Base-by-base conservation (phyloP, 2,329 filamentous ascomycete genomes). In the Colletotrichum zoysiae region DNA sequence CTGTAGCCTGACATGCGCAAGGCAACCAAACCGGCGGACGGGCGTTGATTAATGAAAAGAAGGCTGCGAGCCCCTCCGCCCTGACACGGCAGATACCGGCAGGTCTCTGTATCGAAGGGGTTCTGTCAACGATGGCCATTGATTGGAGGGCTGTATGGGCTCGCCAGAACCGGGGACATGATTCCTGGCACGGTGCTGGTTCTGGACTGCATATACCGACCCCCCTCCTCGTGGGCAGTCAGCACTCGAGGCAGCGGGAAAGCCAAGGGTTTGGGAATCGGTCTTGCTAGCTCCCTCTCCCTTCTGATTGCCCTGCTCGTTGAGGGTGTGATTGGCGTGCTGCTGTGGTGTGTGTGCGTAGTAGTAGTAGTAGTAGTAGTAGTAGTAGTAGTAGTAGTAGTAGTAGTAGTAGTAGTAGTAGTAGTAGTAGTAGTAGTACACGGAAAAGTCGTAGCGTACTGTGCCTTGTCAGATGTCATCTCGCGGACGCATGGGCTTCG, bases 211-310 rank as follows among this genome's bases (percentile, higher is more conserved):
- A 61, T 59, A 4, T 30, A 56, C 51, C 23, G 6, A 38, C 58
- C 56, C 38, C 62, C 55, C n/a, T n/a, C 23, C 14, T 42, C n/a
- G 58, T 20, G 23, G 5, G 57, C 40, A 30, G 40, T 12, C 40
- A 42, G 40, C 40, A 42, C 16, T 35, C 35, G 18, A 62, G 18
- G 44, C 26, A 57, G 51, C 33, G n/a, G 53, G 65, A 33, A 58
- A 63, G 69, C 64, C 57, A 67, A 46, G 64, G 64, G 57, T 50
- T 61, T 44, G 56, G 57, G 51, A 71, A 38, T 35, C 50, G 51
- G 42, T 44, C 26, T 53, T 58, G 51, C 56, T 26, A 1, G 26
- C 4, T 1, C 42, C 42, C 7, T 16, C 42, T 8, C 33, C 42
- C 42, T 5, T 61, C 57, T 44, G 44, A 14, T 51, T 12, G 50